Base-by-base conservation (phyloP, 1,139 yeast genomes). In the Candida tetrigidarum region DNA sequence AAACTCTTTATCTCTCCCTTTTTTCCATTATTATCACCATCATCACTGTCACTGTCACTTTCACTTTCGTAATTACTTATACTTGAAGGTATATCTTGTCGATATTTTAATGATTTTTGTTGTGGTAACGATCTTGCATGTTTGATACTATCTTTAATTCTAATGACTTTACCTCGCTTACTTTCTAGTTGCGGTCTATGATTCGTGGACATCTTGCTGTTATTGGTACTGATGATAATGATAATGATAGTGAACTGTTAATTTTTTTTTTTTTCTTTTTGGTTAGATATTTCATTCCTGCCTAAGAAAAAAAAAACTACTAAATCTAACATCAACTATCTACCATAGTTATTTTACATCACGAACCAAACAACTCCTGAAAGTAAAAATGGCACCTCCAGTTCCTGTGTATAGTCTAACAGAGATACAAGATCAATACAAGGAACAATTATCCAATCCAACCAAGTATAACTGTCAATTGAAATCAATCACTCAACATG, bases 111-210 rank as follows among this genome's bases (percentile, higher is more conserved):
- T 56, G 71, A 72, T 8, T 78, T 78, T 52, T 91, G 96, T 10
- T 86, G 90, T 0, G 93, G 86, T 14, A 86, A 69, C 11, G 80
- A 70, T 41, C 96, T 69, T 2, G 90, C 76, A 62, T 90, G 96
- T 11, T 72, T 63, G 10, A 84, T 87, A 35, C 78, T 62, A 43
- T 71, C 71, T 12, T 53, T 50, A 20, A 74, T 71, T 2, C 57
- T 56, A 42, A 76, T 65, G 25, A 69, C 71, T 53, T 79, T 80
- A 4, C 97, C 97, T 55, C 83, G 77, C 46, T 96, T 91, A 48
- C 93, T 88, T 58, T 91, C 97, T 50, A 89, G 76, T 7, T 96
- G 89, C 0, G 97, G 97, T 61, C 96, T 77, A 60, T 89, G 96
- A 40, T 95, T 93, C 2, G 96, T 85, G 1, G 48, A 37, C 51